A percentile compares a stretch with the other conserved stretches of the same genome.
phyloP scores from a whole-genome alignment of 345 rosid species.

The Odontarrhena argentea region DNA sequence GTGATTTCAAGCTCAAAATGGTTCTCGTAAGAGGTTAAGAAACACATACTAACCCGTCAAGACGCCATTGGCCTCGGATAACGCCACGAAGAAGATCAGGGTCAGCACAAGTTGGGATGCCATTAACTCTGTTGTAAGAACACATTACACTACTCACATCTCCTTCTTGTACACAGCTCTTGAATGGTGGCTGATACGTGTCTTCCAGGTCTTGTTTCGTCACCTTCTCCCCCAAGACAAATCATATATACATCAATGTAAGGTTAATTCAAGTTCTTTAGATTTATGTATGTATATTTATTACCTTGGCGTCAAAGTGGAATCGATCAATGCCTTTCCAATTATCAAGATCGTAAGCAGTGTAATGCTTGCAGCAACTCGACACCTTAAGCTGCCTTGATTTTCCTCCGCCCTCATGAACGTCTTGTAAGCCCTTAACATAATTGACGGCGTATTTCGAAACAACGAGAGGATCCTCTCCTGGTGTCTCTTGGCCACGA shows the following conservation, averaged over 20 bases:
- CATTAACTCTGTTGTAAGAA: slow-evolving; percentile 57
- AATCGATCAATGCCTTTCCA: slow-evolving; percentile 54
- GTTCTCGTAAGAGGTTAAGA: neutral
- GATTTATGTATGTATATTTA: neutral
- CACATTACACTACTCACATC: slow-evolving; percentile 55
- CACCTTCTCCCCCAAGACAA: slow-evolving; percentile 36
- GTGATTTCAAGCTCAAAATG: slow-evolving; percentile 4
- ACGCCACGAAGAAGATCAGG: slow-evolving; percentile 45
- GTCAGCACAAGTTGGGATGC: slow-evolving; percentile 59
- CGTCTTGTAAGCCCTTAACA: slow-evolving; percentile 57
- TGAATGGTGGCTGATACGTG: slow-evolving; percentile 54
- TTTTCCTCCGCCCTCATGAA: slow-evolving; percentile 22
- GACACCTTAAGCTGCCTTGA: slow-evolving; percentile 50
- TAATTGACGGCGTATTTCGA: slow-evolving; percentile 47
- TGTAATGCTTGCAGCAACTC: slow-evolving; percentile 59
- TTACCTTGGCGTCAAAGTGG: slow-evolving; percentile 51
- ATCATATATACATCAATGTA: neutral
- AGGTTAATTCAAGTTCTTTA: neutral
- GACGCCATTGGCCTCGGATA: slow-evolving; percentile 53
- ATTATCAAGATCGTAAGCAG: slow-evolving; percentile 59
- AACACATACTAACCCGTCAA: slow-evolving; percentile 50
- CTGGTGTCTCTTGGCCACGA: slow-evolving; percentile 53
- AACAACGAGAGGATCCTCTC: slow-evolving; percentile 57
- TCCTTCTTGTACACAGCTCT: slow-evolving; percentile 51
- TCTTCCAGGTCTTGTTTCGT: slow-evolving; percentile 55